Evolutionary conservation across 352 stramenopile genomes (phyloP).

Genomic region (Bremia lactucae): DNA sequence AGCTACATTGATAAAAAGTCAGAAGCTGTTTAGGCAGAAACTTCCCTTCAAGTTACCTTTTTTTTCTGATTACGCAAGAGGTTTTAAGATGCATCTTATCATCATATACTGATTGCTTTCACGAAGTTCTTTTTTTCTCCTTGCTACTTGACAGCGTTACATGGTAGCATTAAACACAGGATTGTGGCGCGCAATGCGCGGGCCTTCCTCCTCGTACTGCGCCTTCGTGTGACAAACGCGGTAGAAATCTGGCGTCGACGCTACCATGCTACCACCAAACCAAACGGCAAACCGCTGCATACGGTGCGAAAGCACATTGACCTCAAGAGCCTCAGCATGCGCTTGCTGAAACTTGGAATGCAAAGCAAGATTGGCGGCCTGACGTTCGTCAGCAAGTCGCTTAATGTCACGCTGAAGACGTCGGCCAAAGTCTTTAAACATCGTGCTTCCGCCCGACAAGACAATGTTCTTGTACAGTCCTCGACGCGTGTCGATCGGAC

Average conservation of each 20-base stretch:
- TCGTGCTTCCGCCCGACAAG: slow-evolving; percentile 90
- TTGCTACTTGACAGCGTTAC: slow-evolving; percentile 36
- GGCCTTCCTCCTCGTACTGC: slow-evolving; percentile 94
- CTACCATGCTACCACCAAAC: slow-evolving; percentile 92
- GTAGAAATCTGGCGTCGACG: slow-evolving; percentile 91
- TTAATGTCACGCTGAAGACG: slow-evolving; percentile 92
- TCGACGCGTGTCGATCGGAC: slow-evolving; percentile 90
- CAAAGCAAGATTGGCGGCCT: slow-evolving; percentile 79
- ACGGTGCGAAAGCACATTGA: slow-evolving; percentile 91
- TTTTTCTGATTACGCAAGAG: too few relatives aligned
- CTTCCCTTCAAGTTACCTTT: too few relatives aligned
- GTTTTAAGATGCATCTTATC: too few relatives aligned
- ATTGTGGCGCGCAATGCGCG: slow-evolving; percentile 91
- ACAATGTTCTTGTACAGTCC: slow-evolving; percentile 96
- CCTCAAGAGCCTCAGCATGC: slow-evolving; percentile 72
- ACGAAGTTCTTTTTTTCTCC: background rate
- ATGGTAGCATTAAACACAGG: slow-evolving; percentile 91
- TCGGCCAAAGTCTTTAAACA: slow-evolving; percentile 95
- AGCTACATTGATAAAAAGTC: too few relatives aligned
- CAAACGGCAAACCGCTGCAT: slow-evolving; percentile 93
- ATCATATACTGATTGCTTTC: background rate
- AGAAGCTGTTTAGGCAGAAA: too few relatives aligned
- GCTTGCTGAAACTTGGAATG: slow-evolving; percentile 61
- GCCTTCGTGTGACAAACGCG: slow-evolving; percentile 93
- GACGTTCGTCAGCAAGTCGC: slow-evolving; percentile 82